A percentile compares a stretch with the other conserved stretches of the same genome.
These are phyloP conservation scores for Logfia minima DNA, from an alignment of 129 eudicot genomes.

Conservation along the genomic window DNA sequence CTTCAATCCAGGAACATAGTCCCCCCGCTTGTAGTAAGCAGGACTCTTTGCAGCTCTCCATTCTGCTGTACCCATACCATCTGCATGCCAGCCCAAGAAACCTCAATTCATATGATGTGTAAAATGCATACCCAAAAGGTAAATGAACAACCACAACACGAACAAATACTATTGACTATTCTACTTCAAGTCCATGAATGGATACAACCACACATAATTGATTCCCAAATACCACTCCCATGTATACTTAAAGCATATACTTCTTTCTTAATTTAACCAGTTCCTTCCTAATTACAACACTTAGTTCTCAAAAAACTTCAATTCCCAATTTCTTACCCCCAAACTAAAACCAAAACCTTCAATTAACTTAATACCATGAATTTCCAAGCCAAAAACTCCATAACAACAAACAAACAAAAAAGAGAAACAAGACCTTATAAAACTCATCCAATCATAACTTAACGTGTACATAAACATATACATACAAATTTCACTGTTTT, in stretches of 20 bases:
- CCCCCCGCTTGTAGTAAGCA: constrained; percentile 94
- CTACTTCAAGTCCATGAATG: constrained; percentile 1
- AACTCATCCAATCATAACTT: background rate
- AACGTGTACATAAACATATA: background rate
- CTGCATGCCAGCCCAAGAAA: constrained; percentile 44
- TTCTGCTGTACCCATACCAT: constrained; percentile 99
- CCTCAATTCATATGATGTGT: constrained; percentile 12
- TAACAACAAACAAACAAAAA: background rate
- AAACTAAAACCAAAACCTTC: background rate
- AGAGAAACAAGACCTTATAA: background rate
- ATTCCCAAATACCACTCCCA: background rate
- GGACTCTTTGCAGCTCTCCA: constrained; percentile 99
- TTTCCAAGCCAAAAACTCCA: background rate
- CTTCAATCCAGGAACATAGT: constrained; percentile 99
- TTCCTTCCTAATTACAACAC: constrained; percentile 1
- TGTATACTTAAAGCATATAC: background rate
- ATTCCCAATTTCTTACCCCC: constrained; percentile 13
- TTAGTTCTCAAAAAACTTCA: background rate
- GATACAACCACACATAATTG: background rate
- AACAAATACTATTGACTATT: background rate
- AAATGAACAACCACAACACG: background rate
- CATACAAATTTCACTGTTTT: background rate
- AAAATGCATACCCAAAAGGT: background rate
- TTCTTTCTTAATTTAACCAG: constrained; percentile 11
- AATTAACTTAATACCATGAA: background rate